Evolutionary conservation across 108 stramenopile species (phyloP), one percentile per base, ranked within the genome.

Genomic region (Skeletonema menzelii): DNA sequence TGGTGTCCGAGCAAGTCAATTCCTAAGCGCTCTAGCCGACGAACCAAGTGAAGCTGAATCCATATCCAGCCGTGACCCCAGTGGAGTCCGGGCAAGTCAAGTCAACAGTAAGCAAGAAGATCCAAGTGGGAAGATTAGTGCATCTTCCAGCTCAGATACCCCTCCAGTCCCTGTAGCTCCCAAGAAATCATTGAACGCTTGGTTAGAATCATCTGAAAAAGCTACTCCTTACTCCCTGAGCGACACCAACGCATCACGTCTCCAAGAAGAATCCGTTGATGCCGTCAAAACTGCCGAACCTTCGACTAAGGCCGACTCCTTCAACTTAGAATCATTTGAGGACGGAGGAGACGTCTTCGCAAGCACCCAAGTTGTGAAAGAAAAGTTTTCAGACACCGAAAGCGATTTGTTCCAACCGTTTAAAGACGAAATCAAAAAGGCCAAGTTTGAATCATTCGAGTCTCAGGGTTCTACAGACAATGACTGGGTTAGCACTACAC

Each of bases 351-450:
- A 28, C 12, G 65, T 49, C 17, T 56, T 34, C 4, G 44, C 49
- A 42, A 72, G 72, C 38, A 67, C 72, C n/a, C 35, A 56, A 61
- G 72, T 79, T 17, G 38, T 69, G 22, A 79, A 59, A 63, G 78
- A 79, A 60, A 79, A 67, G 64, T 79, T 60, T 63, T 35, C 65
- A 17, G 78, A 79, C 42, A 68, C 38, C 19, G 78, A 79, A 26
- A 68, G 37, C 28, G 67, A 64, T 30, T 64, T 79, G 62, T 79
- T 79, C 56, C 71, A 62, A 47, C 34, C 68, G 17, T 56, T 68
- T 27, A 42, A 73, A 8, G 3, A 10, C 15, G 67, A 20, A 56
- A 42, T 63, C 24, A 58, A 34, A 12, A 53, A 63, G 40, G 27
- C 44, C 20, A 22, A 37, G 7, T 49, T 75, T 30, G 65, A 60